Evolutionary conservation across 2,329 filamentous ascomycete genomes (phyloP).

Genomic region (Alternaria incomplexa): DNA sequence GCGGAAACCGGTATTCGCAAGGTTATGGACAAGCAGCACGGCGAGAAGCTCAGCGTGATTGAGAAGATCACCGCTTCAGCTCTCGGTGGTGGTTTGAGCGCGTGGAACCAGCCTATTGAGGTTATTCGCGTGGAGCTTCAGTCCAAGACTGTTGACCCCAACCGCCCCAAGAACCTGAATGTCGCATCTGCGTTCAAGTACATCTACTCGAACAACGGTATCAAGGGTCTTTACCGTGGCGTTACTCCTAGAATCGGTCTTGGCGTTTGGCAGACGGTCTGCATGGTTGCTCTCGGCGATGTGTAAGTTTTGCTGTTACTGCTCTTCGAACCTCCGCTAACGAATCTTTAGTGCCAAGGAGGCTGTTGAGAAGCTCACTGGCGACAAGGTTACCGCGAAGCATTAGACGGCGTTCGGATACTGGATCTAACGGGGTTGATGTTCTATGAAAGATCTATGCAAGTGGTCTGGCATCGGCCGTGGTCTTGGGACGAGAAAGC

Average conservation of each 20-base stretch:
- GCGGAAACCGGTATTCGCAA: conserved; percentile 87
- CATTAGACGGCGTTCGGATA: conserved; percentile 57
- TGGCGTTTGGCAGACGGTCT: conserved; percentile 98
- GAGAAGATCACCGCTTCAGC: conserved; percentile 91
- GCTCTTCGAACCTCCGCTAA: conserved; percentile 22
- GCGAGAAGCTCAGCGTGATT: conserved; percentile 74
- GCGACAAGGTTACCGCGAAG: conserved; percentile 68
- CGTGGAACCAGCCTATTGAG: conserved; percentile 99
- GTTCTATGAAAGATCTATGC: conserved; percentile 5
- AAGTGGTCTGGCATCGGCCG: not conserved
- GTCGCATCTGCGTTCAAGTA: conserved; percentile 82
- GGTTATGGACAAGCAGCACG: conserved; percentile 77
- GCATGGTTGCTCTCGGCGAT: conserved; percentile 99
- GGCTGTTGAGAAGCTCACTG: conserved; percentile 68
- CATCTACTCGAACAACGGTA: conserved; percentile 87
- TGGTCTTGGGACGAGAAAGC: not conserved
- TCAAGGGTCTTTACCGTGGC: conserved; percentile 94
- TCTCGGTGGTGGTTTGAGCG: conserved; percentile 90
- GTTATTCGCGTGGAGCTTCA: conserved; percentile 99
- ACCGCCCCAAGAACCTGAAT: conserved; percentile 98
- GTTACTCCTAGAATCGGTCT: conserved; percentile 93
- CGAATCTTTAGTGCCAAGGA: conserved; percentile 64
- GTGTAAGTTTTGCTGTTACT: conserved; percentile 69
- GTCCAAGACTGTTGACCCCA: conserved; percentile 97
- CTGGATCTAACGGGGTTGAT: conserved; percentile 7